Evolutionary conservation across 2,329 filamentous ascomycete genomes (phyloP).

Genomic region (Alternaria brassicicola): DNA sequence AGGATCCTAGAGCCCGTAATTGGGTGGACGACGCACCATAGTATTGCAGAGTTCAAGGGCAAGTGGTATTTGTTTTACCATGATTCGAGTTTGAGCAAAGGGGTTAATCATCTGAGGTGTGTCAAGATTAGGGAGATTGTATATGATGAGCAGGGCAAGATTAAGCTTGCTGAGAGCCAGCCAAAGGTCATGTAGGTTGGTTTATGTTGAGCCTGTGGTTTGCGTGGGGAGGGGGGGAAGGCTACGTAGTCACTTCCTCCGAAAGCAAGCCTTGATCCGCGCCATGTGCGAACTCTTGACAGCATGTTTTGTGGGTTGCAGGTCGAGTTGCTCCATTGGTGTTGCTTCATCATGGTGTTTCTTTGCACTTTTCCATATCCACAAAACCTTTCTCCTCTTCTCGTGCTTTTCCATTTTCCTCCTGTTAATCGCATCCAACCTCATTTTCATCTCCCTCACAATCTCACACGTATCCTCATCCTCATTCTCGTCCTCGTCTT

Average conservation of each 20-base stretch:
- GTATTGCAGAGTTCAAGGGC: constrained; percentile 73
- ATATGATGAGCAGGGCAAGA: constrained; percentile 70
- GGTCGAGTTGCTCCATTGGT: background rate
- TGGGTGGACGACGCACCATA: constrained; percentile 84
- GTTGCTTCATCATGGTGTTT: background rate
- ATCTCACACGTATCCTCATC: background rate
- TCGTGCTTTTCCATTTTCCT: background rate
- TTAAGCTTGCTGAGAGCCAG: constrained; percentile 51
- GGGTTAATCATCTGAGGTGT: constrained; percentile 72
- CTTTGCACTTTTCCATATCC: background rate
- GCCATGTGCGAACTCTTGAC: background rate
- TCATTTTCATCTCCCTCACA: background rate
- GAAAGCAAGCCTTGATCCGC: background rate
- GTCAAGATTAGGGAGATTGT: constrained; percentile 79
- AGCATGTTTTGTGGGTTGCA: background rate
- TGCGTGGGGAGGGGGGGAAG: too few species aligned
- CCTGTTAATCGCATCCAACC: background rate
- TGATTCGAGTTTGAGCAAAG: constrained; percentile 71
- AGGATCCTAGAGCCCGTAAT: constrained; percentile 75
- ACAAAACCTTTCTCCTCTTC: background rate
- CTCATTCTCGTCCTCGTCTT: background rate
- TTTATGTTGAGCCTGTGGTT: background rate
- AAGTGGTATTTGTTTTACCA: constrained; percentile 80
- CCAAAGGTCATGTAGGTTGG: constrained; percentile 27
- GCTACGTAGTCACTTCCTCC: background rate